Evolutionary conservation across 257 asterid species (phyloP).

Genomic region (Primulina tabacum): DNA sequence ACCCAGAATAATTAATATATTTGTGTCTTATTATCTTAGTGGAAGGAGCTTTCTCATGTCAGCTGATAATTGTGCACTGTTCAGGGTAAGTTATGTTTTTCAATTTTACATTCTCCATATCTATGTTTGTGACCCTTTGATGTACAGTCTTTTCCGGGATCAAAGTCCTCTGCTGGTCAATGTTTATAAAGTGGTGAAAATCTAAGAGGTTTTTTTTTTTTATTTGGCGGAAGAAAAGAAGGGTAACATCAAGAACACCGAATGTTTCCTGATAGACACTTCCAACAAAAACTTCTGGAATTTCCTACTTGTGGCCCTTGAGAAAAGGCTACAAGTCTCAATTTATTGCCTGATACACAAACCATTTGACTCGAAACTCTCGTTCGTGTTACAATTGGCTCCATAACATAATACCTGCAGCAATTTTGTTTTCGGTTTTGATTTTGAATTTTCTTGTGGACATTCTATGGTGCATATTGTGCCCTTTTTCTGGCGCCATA

Average conservation of each 20-base stretch:
- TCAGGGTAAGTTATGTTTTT: constrained; percentile 49
- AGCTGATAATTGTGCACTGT: constrained; percentile 78
- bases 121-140: constrained; percentile 6
- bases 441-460: not conserved
- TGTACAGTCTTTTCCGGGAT: not conserved
- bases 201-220: not conserved
- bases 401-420: not conserved
- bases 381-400: not conserved
- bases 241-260: constrained; percentile 43
- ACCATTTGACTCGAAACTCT: constrained; percentile 1
- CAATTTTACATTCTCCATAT: constrained; percentile 1
- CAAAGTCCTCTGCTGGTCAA: not conserved
- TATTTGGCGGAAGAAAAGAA: constrained; percentile 45
- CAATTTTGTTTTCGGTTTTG: not conserved
- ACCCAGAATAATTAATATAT: constrained; percentile 90
- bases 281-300: constrained; percentile 52
- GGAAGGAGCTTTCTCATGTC: constrained; percentile 88
- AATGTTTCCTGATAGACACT: constrained; percentile 57
- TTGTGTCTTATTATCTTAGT: constrained; percentile 82
- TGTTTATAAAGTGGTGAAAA: not conserved
- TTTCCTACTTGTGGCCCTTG: constrained; percentile 69
- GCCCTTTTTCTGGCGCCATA: not conserved
- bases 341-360: constrained; percentile 49
- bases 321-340: constrained; percentile 54
- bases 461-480: not conserved